Percentiles rank a stretch among this genome's conserved stretches.
These are phyloP conservation scores for Sporisorium exsertum DNA, from an alignment of 1,284 basidiomycete genomes.

Conservation along the genomic window DNA sequence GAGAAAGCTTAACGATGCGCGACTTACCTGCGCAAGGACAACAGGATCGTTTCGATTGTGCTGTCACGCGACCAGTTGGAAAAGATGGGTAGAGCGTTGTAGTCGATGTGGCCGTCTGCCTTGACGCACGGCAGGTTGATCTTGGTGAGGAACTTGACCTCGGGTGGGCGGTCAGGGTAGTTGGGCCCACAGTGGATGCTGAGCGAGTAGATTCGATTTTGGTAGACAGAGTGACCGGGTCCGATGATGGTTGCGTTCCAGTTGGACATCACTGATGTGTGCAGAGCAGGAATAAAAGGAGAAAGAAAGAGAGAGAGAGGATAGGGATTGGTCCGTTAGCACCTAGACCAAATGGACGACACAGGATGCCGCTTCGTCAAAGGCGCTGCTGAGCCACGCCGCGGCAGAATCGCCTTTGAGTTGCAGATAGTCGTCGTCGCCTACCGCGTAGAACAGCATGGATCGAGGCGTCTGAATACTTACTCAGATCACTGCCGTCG, in stretches of 20 bases:
- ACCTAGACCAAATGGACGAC: neutral
- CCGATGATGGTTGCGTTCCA: constrained; percentile 99
- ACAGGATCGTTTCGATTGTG: constrained; percentile 66
- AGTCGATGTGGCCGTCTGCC: constrained; percentile 75
- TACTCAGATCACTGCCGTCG: constrained; percentile 65
- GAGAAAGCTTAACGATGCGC: neutral
- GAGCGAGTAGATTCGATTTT: constrained; percentile 97
- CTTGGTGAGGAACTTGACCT: constrained; percentile 85
- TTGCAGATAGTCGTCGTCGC: neutral
- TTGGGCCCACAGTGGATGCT: constrained; percentile 85
- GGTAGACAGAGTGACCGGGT: constrained; percentile 90
- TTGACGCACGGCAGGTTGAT: constrained; percentile 97
- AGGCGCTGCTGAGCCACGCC: neutral
- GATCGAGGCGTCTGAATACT: constrained; percentile 22
- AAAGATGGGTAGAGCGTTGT: constrained; percentile 58
- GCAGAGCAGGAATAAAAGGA: neutral
- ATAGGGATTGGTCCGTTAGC: neutral
- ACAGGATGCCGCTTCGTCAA: neutral
- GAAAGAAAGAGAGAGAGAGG: neutral
- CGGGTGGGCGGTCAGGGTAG: constrained; percentile 85
- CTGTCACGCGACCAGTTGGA: constrained; percentile 64
- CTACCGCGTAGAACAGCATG: neutral
- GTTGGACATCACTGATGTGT: constrained; percentile 78
- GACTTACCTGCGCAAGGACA: constrained; percentile 65
- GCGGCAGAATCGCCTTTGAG: neutral